A percentile compares a stretch with the other conserved stretches of the same genome.
phyloP scores from a whole-genome alignment of 73 alveolate species.

The Blepharisma japonicum region DNA sequence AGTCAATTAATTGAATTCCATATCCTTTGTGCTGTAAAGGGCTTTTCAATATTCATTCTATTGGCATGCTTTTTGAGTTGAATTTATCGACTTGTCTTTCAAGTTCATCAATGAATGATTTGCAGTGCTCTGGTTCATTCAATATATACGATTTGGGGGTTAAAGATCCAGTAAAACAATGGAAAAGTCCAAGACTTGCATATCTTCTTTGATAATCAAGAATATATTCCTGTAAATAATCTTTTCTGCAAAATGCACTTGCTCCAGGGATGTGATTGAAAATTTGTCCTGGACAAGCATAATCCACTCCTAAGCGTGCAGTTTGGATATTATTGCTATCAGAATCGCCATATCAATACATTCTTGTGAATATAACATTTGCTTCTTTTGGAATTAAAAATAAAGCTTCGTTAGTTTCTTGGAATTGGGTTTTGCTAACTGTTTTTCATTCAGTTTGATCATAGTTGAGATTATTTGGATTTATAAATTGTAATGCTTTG shows the following conservation, averaged over 20 bases:
- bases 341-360: neutral
- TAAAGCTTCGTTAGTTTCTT: neutral
- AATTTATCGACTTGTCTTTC: neutral
- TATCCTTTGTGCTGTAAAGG: conserved; percentile 15
- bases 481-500: neutral
- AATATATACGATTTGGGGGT: conserved; percentile 25
- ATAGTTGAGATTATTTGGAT: neutral
- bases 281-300: conserved; percentile 16
- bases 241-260: conserved; percentile 25
- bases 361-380: neutral
- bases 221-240: conserved; percentile 14
- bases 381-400: conserved; percentile 9
- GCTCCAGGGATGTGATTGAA: conserved; percentile 34
- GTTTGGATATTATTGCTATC: conserved; percentile 1
- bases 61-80: neutral
- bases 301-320: conserved; percentile 30
- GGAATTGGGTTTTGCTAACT: neutral
- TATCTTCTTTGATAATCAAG: conserved; percentile 29
- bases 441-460: neutral
- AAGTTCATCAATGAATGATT: neutral
- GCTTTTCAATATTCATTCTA: conserved; percentile 7
- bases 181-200: neutral
- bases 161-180: neutral
- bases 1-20: conserved; percentile 15
- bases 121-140: neutral